Evolutionary conservation across 2,329 filamentous ascomycete genomes (phyloP).

Genomic region (Fusarium xylarioides): DNA sequence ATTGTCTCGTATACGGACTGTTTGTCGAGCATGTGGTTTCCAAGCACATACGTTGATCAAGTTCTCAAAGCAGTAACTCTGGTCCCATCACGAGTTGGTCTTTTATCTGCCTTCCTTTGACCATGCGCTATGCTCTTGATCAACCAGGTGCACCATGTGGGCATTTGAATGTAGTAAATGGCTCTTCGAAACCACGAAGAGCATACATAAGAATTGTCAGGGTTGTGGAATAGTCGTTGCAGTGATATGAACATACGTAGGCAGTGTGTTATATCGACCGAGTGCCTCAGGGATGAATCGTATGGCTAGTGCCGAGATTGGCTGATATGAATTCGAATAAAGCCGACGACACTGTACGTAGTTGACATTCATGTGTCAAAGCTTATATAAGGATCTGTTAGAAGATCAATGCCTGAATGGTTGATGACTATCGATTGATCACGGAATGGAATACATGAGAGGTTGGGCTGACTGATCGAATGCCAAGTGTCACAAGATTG

Average conservation of each 20-base stretch:
- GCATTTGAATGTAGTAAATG: constrained; percentile 5
- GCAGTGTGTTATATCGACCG: constrained; percentile 1
- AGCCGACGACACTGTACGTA: constrained; percentile 1
- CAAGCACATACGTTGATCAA: neutral
- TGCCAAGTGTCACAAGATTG: constrained; percentile 7
- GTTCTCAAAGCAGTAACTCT: neutral
- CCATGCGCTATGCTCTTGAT: neutral
- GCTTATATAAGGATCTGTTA: neutral
- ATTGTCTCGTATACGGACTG: constrained; percentile 23
- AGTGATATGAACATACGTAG: constrained; percentile 5
- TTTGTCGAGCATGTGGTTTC: constrained; percentile 4
- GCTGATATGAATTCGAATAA: neutral
- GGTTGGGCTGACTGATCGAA: constrained; percentile 25
- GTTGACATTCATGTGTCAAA: constrained; percentile 17
- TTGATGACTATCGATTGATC: constrained; percentile 18
- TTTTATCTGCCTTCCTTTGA: neutral
- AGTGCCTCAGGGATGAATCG: constrained; percentile 12
- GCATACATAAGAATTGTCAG: constrained; percentile 16
- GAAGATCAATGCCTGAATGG: constrained; percentile 3
- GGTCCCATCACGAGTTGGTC: constrained; percentile 17
- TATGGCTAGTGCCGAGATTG: constrained; percentile 18
- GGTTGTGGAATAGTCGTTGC: constrained; percentile 10
- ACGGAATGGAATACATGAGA: constrained; percentile 5
- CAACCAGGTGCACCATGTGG: constrained; percentile 6
- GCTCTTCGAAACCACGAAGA: neutral